Evolutionary conservation across 2,329 filamentous ascomycete genomes (phyloP), one percentile per base, ranked within the genome.

Genomic region (Sporothrix schenckii): DNA sequence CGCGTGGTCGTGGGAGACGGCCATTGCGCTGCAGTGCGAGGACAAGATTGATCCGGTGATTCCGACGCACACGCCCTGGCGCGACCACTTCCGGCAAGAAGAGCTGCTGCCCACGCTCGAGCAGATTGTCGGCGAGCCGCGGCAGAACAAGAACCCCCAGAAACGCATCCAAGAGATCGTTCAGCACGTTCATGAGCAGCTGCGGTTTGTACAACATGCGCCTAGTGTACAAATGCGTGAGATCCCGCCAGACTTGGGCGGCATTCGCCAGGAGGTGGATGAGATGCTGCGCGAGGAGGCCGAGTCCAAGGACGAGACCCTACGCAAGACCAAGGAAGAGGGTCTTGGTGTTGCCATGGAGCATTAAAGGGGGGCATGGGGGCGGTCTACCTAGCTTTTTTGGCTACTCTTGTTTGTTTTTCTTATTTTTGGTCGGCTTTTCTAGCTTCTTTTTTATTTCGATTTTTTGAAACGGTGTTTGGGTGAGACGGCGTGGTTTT

Each of bases 1-100:
- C 69, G 93, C 94, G 41, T 99, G 95, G 95, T 93, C 94, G 30
- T 94, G 97, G 80, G 95, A 99, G 82, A 99, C 95, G 14, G 91
- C 92, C 72, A 92, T 98, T 75, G 93, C 93, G 72, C 92, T 96
- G 73, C 89, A 90, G 74, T 89, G 89, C 70, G 85, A 91, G 72
- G 85, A 91, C 73, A 86, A 87, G 70, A 90, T 97, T 73, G 82
- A 85, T 78, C 87, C 91, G 21, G 86, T 88, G 14, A 90, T 98
- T 39, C 94, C 95, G 0, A 81, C 87, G 49, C 89, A 96, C 76
- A 89, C 94, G 9, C 92, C 93, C 0, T 96, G 94, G 84, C 89
- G 93, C 71, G 89, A 92, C 73, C 93, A 96, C 73, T 99, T 99
- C 81, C 88, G 92, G 61, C 91, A 93, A 54, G 92, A 95, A 73